Evolutionary conservation across 768 basidiomycete genomes (phyloP), one percentile per base, ranked within the genome.

Genomic region (Xerocomus spinulosus): DNA sequence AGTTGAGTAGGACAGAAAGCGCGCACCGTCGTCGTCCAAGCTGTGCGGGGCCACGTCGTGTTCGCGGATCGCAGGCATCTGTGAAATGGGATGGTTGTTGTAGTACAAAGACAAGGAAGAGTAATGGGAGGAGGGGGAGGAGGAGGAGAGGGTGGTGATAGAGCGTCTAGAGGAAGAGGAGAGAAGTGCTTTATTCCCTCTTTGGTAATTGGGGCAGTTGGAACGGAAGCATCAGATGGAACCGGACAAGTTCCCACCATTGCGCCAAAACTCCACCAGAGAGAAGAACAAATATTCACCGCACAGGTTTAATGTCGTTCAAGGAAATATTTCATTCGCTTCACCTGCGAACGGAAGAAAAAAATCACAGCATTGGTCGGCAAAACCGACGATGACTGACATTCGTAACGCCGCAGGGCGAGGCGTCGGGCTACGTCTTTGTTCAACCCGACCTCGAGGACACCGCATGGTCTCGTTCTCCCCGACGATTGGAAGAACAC

Each of bases 1-100:
- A 39, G 4, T 9, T 26, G 9, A 18, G 21, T n/a, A 36, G 17
- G 21, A 15, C 2, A 34, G 9, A 29, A 35, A 28, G 18, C 14
- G 44, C 64, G 33, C 44, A 72, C 71, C 70, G 42, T 72, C 70
- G 54, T 72, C 70, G 56, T 72, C 70, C 18, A 59, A 30, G 49
- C 57, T 54, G 56, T 57, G 59, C 40, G 51, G 54, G 21, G 53
- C 44, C 24, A 49, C 29, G 38, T 66, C 63, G 49, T 60, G 50
- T 55, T 59, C 67, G 54, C 33, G 60, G 44, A 65, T 58, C 46
- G 64, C 49, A 12, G 58, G 53, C 65, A 69, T 48, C 33, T 13
- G 21, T 13, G 21, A 9, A 6, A 10, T 20, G 32, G 7, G 17
- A 9, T 20, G 17, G 5, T 3, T 18, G 24, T 37, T 34, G 46